Conservation (phyloP, 768 basidiomycete genomes). For the Lentinula lateritia region DNA sequence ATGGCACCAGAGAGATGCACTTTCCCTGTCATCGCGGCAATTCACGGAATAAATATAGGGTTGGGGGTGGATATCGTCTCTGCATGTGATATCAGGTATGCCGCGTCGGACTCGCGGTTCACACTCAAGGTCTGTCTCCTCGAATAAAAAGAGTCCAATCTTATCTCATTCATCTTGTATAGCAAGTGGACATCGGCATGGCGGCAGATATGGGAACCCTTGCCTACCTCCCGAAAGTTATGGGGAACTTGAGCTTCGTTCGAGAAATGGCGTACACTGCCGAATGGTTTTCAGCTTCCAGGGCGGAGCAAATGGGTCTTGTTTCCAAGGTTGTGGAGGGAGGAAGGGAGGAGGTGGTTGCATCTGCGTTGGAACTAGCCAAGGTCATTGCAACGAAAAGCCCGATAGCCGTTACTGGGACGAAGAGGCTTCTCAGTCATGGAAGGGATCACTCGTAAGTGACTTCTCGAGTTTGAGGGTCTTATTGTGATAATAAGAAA, state of each 20-base stretch:
- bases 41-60: conserved; percentile 72
- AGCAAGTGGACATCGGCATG: conserved; percentile 86
- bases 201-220: conserved; percentile 88
- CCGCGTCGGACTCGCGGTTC: conserved; percentile 57
- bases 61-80: conserved; percentile 73
- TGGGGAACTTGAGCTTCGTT: conserved; percentile 66
- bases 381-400: conserved; percentile 65
- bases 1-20: conserved; percentile 59
- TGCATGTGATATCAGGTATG: conserved; percentile 75
- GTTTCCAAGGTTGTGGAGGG: conserved; percentile 70
- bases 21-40: conserved; percentile 79
- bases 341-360: conserved; percentile 57
- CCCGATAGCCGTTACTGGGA: conserved; percentile 70
- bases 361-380: conserved; percentile 63
- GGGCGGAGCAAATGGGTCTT: conserved; percentile 67
- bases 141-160: no score
- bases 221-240: conserved; percentile 69
- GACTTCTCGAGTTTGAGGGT: not conserved
- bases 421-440: conserved; percentile 76
- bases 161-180: not conserved
- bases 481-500: not conserved
- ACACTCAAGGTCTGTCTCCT: conserved; percentile 60
- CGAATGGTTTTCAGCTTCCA: conserved; percentile 59
- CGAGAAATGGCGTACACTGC: conserved; percentile 77
- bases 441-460: conserved; percentile 73